Percentiles rank a stretch among this genome's conserved stretches.
Evolutionary conservation across 1,284 basidiomycete genomes (phyloP).

Genomic region (Pseudozyma tsukubaensis): DNA sequence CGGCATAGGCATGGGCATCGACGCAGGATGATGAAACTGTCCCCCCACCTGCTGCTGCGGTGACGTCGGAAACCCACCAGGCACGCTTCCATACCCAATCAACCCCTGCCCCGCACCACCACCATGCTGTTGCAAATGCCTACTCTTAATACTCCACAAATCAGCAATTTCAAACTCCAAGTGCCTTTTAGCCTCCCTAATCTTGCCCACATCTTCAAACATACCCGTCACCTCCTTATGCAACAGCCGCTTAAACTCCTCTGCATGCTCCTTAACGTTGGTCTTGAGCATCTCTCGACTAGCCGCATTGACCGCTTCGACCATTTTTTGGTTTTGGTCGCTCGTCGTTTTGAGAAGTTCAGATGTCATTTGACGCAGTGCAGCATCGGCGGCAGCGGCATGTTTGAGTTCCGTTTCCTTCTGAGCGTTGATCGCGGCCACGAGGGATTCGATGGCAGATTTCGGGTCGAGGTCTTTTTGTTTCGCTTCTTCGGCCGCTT

Average conservation of each 20-base stretch:
- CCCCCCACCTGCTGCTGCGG: conserved; percentile 3
- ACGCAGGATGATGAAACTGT: conserved; percentile 1
- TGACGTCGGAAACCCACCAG: conserved; percentile 24
- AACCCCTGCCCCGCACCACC: background rate
- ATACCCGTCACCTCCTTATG: conserved; percentile 52
- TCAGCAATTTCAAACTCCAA: conserved; percentile 61
- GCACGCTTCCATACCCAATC: conserved; percentile 20
- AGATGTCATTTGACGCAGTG: conserved; percentile 46
- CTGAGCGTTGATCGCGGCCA: conserved; percentile 56
- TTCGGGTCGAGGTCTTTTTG: conserved; percentile 54
- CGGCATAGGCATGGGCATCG: conserved; percentile 23
- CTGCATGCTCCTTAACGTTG: conserved; percentile 57
- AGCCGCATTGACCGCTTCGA: conserved; percentile 55
- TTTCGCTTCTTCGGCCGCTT: conserved; percentile 36
- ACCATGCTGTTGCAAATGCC: conserved; percentile 26
- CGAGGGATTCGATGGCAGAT: conserved; percentile 59
- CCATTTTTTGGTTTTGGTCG: conserved; percentile 55
- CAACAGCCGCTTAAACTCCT: conserved; percentile 57
- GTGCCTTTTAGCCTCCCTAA: conserved; percentile 56
- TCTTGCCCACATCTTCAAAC: conserved; percentile 65
- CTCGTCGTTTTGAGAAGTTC: conserved; percentile 47
- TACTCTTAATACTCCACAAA: conserved; percentile 56
- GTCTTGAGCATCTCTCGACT: conserved; percentile 54
- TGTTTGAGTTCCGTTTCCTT: conserved; percentile 42
- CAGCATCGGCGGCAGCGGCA: conserved; percentile 42